Percentiles rank a stretch among this genome's conserved stretches.
These are phyloP conservation scores for Hirsutella thompsonii DNA, from an alignment of 2,329 filamentous ascomycete genomes.

Conservation along the genomic window DNA sequence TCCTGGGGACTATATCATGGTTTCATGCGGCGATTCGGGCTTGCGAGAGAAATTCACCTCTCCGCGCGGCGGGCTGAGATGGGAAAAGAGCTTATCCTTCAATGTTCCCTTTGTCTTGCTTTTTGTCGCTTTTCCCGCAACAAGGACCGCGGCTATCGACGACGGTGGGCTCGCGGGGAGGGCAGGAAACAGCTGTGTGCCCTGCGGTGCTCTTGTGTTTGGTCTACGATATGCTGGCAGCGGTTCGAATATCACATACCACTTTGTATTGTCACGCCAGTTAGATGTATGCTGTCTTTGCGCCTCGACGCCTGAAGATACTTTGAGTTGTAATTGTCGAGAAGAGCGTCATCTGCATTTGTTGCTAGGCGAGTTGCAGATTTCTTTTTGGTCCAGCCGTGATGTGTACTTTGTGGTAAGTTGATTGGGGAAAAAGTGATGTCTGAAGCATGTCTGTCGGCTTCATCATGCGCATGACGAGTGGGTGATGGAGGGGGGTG, in stretches of 20 bases:
- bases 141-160: neutral
- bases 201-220: neutral
- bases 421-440: too few species aligned
- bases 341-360: too few species aligned
- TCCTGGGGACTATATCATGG: constrained; percentile 26
- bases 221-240: constrained; percentile 2
- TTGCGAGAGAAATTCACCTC: constrained; percentile 9
- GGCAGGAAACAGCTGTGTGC: neutral
- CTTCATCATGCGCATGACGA: too few species aligned
- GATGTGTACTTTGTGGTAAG: too few species aligned
- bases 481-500: too few species aligned
- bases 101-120: constrained; percentile 2
- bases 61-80: constrained; percentile 13
- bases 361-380: too few species aligned
- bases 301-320: too few species aligned
- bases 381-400: too few species aligned
- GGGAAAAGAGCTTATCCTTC: constrained; percentile 13
- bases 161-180: neutral
- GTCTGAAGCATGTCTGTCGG: too few species aligned
- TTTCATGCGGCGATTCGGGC: constrained; percentile 23
- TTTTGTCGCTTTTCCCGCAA: constrained; percentile 3
- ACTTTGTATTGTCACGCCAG: constrained; percentile 2
- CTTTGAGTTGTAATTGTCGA: too few species aligned
- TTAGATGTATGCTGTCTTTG: neutral
- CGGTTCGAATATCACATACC: constrained; percentile 4